Evolutionary conservation across 2,329 filamentous ascomycete genomes (phyloP), one percentile per base, ranked within the genome.

Genomic region (Graphiopsis chlorocephala): DNA sequence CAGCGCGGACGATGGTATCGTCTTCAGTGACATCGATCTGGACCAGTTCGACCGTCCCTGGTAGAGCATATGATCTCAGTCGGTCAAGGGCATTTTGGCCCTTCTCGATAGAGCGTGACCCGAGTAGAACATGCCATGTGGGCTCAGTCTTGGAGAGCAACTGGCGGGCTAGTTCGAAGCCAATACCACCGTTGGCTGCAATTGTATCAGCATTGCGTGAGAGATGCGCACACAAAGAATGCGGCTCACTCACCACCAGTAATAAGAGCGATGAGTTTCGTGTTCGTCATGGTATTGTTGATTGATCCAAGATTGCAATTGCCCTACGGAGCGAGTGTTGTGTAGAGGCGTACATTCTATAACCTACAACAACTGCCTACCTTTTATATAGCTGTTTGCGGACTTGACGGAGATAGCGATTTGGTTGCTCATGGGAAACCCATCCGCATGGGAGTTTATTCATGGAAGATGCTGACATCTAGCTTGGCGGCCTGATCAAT

Each of bases 101-200:
- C 67, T 79, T 81, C 28, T 78, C 72, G 11, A 70, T 6, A 28
- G 73, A 77, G n/a, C 80, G 76, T 45, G 69, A 69, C 23, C 73
- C 76, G 23, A 82, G 73, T 29, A 82, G 69, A 60, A 82, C 71
- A 64, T 82, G 77, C 60, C 60, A 62, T 11, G 26, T 42, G 17
- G 60, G 48, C 17, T 62, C 63, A 14, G 68, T 67, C n/a, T 65
- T 68, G 17, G 76, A 66, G 7, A 80, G 74, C 3, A 79, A 75
- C 29, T 76, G 72, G 61, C 75, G 70, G 14, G 77, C 77, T 7
- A 81, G 75, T 64, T 80, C 80, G 64, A 78, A 78, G 33, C 82
- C 82, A 35, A 84, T 81, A 62, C 82, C 82, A 61, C 77, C 78
- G 68, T 81, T 84, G 42, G 67, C 70, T 67, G 48, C 7, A 48